These are phyloP conservation scores for Vachellia collinsii DNA, from an alignment of 306 rosid genomes.

Conservation along the genomic window DNA sequence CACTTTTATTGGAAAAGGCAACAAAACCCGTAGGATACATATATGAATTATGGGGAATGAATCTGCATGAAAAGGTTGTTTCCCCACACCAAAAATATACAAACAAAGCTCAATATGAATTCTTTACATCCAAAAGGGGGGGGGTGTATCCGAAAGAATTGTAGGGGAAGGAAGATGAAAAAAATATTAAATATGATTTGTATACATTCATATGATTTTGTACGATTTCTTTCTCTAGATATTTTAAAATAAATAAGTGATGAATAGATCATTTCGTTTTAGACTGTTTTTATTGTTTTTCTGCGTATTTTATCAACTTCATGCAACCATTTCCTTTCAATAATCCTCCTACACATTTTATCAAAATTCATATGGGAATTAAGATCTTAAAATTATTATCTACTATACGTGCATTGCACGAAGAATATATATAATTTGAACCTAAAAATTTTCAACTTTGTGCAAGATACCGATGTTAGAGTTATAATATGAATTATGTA, in stretches of 20 bases:
- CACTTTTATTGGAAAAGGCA: constrained; percentile 2
- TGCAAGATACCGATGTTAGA: not conserved
- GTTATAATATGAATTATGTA: not conserved
- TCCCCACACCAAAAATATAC: not conserved
- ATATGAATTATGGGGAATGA: not conserved
- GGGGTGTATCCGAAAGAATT: not conserved
- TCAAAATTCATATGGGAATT: not conserved
- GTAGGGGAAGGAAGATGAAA: not conserved
- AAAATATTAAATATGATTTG: not conserved
- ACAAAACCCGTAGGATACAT: not conserved
- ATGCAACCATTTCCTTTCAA: not conserved
- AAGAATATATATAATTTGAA: not conserved
- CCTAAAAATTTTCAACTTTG: not conserved
- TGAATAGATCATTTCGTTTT: not conserved
- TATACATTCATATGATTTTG: not conserved
- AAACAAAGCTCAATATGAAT: not conserved
- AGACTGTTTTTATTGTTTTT: no score
- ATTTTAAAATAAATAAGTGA: not conserved
- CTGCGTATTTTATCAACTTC: not conserved
- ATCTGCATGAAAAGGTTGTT: constrained; percentile 22
- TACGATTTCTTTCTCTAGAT: not conserved
- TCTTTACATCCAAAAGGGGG: not conserved
- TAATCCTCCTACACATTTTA: not conserved
- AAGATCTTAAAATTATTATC: no score
- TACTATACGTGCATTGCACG: not conserved